phyloP scores from a whole-genome alignment of 2,329 filamentous ascomycete genomes.

The Ophiostoma australiae region DNA sequence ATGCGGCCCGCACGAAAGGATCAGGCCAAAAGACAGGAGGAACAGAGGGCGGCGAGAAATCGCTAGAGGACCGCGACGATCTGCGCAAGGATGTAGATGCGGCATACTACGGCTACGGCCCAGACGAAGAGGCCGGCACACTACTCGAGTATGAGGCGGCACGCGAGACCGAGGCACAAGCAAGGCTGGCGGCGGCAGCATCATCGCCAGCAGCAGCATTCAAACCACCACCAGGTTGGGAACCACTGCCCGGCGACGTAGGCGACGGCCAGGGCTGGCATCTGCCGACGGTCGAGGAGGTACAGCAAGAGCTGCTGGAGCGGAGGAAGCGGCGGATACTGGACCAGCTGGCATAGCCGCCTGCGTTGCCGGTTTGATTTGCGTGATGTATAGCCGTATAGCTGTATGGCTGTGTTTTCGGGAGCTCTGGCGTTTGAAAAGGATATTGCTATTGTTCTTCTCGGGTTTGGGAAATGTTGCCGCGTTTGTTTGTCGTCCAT shows the following conservation, averaged over 20 bases:
- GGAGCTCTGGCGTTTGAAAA: neutral
- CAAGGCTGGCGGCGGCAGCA: slow-evolving; percentile 57
- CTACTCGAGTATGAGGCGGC: slow-evolving; percentile 73
- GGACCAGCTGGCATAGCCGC: slow-evolving; percentile 54
- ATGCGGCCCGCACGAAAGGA: slow-evolving; percentile 57
- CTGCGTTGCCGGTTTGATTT: neutral
- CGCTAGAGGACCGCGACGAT: slow-evolving; percentile 63
- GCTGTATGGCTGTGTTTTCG: neutral
- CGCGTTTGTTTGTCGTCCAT: neutral
- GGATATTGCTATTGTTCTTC: neutral
- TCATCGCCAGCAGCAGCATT: slow-evolving; percentile 36
- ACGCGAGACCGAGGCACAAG: slow-evolving; percentile 77
- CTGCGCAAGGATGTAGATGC: slow-evolving; percentile 77
- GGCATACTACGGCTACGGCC: slow-evolving; percentile 90
- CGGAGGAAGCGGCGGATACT: slow-evolving; percentile 75
- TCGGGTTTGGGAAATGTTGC: neutral
- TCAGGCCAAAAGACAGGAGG: slow-evolving; percentile 33
- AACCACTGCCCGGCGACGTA: slow-evolving; percentile 77
- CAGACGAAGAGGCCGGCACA: slow-evolving; percentile 82
- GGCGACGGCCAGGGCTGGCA: slow-evolving; percentile 80
- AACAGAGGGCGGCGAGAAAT: slow-evolving; percentile 32
- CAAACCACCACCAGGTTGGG: slow-evolving; percentile 66
- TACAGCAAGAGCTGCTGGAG: slow-evolving; percentile 90
- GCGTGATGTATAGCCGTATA: neutral
- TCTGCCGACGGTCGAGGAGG: slow-evolving; percentile 80